phyloP scores from a whole-genome alignment of 306 rosid species.

The Glycine tomentella region DNA sequence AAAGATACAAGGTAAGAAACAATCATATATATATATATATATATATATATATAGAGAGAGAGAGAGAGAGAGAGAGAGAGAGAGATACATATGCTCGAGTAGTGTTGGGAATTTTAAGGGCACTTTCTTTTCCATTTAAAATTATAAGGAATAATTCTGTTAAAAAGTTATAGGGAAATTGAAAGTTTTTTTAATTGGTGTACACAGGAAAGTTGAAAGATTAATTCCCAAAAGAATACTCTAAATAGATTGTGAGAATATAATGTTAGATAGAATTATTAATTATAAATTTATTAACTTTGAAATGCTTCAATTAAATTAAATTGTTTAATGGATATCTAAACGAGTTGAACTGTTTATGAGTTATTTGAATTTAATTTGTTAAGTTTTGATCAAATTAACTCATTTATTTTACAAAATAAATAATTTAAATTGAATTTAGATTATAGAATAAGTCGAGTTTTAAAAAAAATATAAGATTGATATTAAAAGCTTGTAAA shows the following conservation, averaged over 20 bases:
- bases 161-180: too few relatives aligned
- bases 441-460: not conserved
- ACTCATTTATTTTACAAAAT: not conserved
- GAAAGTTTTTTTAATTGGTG: not conserved
- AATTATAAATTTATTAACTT: not conserved
- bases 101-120: not conserved
- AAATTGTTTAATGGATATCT: not conserved
- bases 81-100: too few relatives aligned
- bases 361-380: not conserved
- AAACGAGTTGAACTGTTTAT: not conserved
- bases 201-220: not conserved
- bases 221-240: not conserved
- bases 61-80: too few relatives aligned
- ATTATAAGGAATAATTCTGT: not conserved
- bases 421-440: not conserved
- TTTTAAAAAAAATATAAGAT: not conserved
- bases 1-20: not conserved
- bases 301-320: not conserved
- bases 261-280: not conserved
- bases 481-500: not conserved
- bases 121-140: not conserved
- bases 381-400: not conserved
- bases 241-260: not conserved
- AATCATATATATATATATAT: not conserved
- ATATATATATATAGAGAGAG: too few relatives aligned